A percentile compares a stretch with the other conserved stretches of the same genome.
phyloP scores from a whole-genome alignment of 2,329 filamentous ascomycete species.

The Claviceps capensis region DNA sequence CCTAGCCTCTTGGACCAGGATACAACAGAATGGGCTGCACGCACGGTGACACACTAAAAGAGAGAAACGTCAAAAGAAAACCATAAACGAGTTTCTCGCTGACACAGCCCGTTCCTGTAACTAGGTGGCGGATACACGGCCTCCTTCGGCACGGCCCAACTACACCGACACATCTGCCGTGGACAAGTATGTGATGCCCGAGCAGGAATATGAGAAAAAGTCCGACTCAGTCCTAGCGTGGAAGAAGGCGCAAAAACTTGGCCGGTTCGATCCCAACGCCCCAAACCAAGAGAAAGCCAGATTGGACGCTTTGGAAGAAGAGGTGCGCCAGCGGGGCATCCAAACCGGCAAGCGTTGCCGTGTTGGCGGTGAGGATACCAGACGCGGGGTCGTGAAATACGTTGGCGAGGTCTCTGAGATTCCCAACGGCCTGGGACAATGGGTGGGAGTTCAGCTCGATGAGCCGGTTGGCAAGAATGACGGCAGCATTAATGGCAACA shows the following conservation, averaged over 20 bases:
- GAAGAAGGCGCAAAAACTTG: constrained; percentile 93
- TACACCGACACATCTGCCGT: constrained; percentile 70
- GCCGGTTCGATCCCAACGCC: constrained; percentile 82
- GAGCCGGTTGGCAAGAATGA: constrained; percentile 77
- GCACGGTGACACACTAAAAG: background rate
- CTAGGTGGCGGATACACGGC: constrained; percentile 70
- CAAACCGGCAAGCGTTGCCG: constrained; percentile 48
- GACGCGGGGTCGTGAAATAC: constrained; percentile 57
- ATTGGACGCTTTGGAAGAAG: constrained; percentile 51
- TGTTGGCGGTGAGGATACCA: constrained; percentile 51
- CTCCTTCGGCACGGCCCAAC: constrained; percentile 60
- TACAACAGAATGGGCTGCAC: background rate
- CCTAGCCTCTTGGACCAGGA: background rate
- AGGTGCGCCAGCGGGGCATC: constrained; percentile 58
- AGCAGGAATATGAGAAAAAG: constrained; percentile 72
- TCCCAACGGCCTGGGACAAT: constrained; percentile 46
- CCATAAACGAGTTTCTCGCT: constrained; percentile 7
- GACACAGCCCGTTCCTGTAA: constrained; percentile 13
- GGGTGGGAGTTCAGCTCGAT: constrained; percentile 64
- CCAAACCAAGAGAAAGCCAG: constrained; percentile 61
- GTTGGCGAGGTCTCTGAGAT: constrained; percentile 66
- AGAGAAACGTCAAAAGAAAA: background rate
- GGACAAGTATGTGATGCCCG: constrained; percentile 82
- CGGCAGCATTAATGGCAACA: constrained; percentile 51
- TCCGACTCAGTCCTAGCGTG: constrained; percentile 82